phyloP scores from a whole-genome alignment of 345 rosid genomes.

The Acer saccharum region DNA sequence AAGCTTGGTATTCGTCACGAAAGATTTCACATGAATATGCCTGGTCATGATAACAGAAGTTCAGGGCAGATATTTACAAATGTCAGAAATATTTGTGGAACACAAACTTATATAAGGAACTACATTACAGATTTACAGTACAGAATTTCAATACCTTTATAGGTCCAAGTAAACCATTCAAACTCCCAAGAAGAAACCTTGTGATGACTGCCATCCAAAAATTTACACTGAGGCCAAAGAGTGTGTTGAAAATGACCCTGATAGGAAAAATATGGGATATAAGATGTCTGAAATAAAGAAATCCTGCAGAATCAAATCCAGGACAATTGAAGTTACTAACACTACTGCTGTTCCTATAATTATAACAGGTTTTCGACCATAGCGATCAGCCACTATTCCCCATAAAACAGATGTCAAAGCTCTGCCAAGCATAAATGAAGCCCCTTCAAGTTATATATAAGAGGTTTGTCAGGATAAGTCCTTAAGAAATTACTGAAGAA shows the following conservation, averaged over 20 bases:
- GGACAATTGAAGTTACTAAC: constrained; percentile 48
- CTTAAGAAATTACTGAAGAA: background rate
- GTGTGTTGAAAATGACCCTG: constrained; percentile 91
- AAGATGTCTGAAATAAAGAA: constrained; percentile 1
- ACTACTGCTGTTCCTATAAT: constrained; percentile 65
- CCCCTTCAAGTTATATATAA: constrained; percentile 54
- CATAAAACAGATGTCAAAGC: constrained; percentile 84
- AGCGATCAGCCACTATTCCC: constrained; percentile 89
- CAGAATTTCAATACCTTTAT: constrained; percentile 54
- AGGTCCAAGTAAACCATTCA: constrained; percentile 92
- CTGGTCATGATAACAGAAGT: constrained; percentile 35
- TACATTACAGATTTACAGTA: background rate
- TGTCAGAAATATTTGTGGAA: too few relatives aligned
- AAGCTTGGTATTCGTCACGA: constrained; percentile 73
- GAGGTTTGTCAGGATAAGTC: constrained; percentile 21
- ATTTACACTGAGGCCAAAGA: constrained; percentile 84
- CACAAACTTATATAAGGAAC: too few relatives aligned
- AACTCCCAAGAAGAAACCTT: constrained; percentile 87
- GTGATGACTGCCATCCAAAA: constrained; percentile 92
- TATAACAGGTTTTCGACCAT: constrained; percentile 90
- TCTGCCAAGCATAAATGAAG: constrained; percentile 88
- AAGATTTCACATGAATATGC: constrained; percentile 83
- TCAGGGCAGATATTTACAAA: background rate
- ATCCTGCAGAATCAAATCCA: background rate
- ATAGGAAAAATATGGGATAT: background rate